Evolutionary conservation across 805 yeast genomes (phyloP), one percentile per base, ranked within the genome.

Genomic region (Saccharomycopsis capsularis): DNA sequence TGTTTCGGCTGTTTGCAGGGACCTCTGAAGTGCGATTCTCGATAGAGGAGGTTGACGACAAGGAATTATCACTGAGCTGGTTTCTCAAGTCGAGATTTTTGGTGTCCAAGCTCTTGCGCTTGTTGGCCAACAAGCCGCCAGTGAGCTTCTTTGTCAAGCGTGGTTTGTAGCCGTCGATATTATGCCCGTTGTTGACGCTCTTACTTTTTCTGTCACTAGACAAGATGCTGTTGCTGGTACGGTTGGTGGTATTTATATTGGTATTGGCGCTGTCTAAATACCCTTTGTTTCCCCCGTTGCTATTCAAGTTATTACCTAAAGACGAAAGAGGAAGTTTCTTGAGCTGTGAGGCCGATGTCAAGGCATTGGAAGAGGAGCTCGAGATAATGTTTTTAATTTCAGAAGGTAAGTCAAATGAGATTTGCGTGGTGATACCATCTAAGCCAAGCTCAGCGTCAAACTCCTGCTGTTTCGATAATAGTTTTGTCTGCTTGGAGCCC

Each of bases 401-500:
- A 4, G 48, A 43, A 5, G 56, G 55, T 25, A 53, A 53, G 34
- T 53, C 55, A 45, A 53, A 53, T 16, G 46, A 40, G 4, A 53
- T 45, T 35, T 53, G 55, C 7, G 57, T 53, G 19, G 53, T 57
- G 6, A 66, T 58, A 3, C 63, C 63, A 44, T 64, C 63, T 13
- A 54, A 50, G 3, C 63, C 56, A 3, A 68, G 49, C 1, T 57
- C 52, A 41, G 60, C 61, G 44, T 64, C 60, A 42, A 60, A 47
- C 63, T 38, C 63, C 56, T 3, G 68, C 57, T 9, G 66, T 58
- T 18, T 63, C 60, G 18, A 79, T 55, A 42, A 70, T 63, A 23
- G 63, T 56, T 52, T 77, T 80, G 57, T 70, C 73, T 5, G 67
- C 61, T 73, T 71, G 1, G 77, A 70, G 19, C 57, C 53, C 43